A percentile compares a stretch with the other conserved stretches of the same genome.
Conservation (phyloP, 768 basidiomycete genomes). For the Panaeolus papilionaceus region DNA sequence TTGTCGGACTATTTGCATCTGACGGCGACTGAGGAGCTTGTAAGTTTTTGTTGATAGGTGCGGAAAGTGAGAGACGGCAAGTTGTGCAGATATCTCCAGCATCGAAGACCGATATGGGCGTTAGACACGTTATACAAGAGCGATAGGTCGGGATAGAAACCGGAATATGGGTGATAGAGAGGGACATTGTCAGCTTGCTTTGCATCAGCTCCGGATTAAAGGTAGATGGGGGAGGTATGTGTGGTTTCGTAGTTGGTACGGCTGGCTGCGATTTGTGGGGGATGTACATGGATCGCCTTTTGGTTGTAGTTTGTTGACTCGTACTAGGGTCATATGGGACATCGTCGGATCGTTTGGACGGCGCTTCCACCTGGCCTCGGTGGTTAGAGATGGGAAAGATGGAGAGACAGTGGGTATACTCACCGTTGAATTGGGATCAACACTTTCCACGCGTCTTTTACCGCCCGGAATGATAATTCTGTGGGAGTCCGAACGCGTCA, state of each 20-base stretch:
- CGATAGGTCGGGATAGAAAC: conserved; percentile 6
- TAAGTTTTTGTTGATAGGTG: not conserved
- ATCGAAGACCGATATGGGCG: conserved; percentile 3
- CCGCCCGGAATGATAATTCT: not conserved
- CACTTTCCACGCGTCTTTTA: conserved; percentile 4
- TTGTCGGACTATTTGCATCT: not conserved
- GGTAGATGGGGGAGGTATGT: not conserved
- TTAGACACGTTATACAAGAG: conserved; percentile 7
- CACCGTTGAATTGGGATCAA: not conserved
- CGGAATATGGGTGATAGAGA: not conserved
- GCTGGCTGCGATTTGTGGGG: not conserved
- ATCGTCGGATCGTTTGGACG: not conserved
- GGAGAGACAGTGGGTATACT: not conserved
- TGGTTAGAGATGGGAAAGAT: not conserved
- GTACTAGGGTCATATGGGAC: not conserved
- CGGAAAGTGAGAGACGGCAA: not conserved
- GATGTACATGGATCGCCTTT: conserved; percentile 12
- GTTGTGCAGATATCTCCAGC: not conserved
- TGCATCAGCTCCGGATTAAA: not conserved
- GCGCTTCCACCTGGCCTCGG: not conserved
- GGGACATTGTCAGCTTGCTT: not conserved
- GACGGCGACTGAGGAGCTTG: not conserved
- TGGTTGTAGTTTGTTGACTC: not conserved
- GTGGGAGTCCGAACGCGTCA: conserved; percentile 9
- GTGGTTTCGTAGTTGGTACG: not conserved